These are phyloP conservation scores for Solanum etuberosum DNA, from an alignment of 257 asterid species.

Conservation along the genomic window DNA sequence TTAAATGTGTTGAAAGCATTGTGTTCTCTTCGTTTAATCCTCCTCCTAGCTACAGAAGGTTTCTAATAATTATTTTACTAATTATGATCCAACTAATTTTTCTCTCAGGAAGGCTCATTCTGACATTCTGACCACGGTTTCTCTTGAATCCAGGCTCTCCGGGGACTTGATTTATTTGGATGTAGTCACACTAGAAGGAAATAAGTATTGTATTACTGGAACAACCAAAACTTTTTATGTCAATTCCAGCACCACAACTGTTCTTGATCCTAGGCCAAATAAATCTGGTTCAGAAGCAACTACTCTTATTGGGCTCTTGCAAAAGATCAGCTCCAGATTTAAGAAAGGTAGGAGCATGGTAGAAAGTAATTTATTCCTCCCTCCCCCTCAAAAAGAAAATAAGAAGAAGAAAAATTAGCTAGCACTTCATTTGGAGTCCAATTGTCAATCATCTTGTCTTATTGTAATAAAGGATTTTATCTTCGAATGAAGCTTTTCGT, in stretches of 20 bases:
- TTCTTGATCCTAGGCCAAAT: conserved; percentile 71
- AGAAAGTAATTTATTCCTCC: not conserved
- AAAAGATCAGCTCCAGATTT: conserved; percentile 84
- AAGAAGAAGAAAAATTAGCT: not conserved
- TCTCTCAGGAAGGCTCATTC: not conserved
- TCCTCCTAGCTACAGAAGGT: conserved; percentile 98
- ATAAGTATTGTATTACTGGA: conserved; percentile 75
- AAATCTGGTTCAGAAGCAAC: conserved; percentile 62
- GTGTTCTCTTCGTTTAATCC: conserved; percentile 92
- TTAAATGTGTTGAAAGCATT: conserved; percentile 66
- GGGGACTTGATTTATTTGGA: conserved; percentile 96
- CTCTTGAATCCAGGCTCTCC: conserved; percentile 60
- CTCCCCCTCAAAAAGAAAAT: not conserved
- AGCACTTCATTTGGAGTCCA: not conserved
- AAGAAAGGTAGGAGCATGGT: conserved; percentile 51
- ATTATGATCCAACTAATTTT: not conserved
- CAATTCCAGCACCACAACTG: conserved; percentile 60
- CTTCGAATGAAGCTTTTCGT: conserved; percentile 56
- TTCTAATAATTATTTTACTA: not conserved
- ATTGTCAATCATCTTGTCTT: not conserved
- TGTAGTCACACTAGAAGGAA: conserved; percentile 81
- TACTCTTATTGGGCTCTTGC: conserved; percentile 76
- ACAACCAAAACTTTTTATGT: conserved; percentile 72
- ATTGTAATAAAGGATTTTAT: conserved; percentile 1
- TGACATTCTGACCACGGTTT: conserved; percentile 11